Base-by-base conservation (phyloP, 306 rosid genomes). In the Vicia villosa region DNA sequence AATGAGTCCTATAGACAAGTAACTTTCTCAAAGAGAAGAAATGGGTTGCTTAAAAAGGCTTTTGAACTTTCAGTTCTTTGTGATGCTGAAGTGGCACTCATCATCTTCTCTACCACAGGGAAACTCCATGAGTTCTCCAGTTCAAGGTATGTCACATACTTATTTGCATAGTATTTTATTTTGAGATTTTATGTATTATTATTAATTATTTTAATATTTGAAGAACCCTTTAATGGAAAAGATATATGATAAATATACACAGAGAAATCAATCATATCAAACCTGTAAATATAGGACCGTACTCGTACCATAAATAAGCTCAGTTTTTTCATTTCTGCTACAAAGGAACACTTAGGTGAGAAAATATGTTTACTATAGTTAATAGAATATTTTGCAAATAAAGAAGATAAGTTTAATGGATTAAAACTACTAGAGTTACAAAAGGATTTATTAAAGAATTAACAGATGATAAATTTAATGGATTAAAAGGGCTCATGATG, bases 21-120 rank as follows among this genome's bases (percentile, higher is more conserved):
- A 13, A 90, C 96, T 0, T 93, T 93, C 62, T 93, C 98, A 0
- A 92, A 92, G 85, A 60, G 96, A 64, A 90, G 97, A 57, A 93
- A 85, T 72, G 98, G 98, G 5, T 76, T 93, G 50, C 82, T 93
- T 6, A 93, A 93, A 83, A 93, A 93, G 64, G 96, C 98, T 8
- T 93, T 83, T 67, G 97, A 93, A 88, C 85, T 93, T 0, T 92
- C 98, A 2, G 98, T 92, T 57, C 84, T 92, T n/a, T 92, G 98
- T 49, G 98, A 92, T 68, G 98, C 98, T 11, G 98, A 92, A 78
- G 93, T 92, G 74, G 93, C 94, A 54, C 94, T 93, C 49, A 80
- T 93, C 14, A 69, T 94, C 34, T 90, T 94, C 86, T 94, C 98
- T 9, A 72, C 89, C 19, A 87, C 89, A 81, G 97, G 97, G 43